These are phyloP conservation scores for Trichoderma koningiopsis DNA, from an alignment of 2,329 filamentous ascomycete genomes.

Conservation along the genomic window DNA sequence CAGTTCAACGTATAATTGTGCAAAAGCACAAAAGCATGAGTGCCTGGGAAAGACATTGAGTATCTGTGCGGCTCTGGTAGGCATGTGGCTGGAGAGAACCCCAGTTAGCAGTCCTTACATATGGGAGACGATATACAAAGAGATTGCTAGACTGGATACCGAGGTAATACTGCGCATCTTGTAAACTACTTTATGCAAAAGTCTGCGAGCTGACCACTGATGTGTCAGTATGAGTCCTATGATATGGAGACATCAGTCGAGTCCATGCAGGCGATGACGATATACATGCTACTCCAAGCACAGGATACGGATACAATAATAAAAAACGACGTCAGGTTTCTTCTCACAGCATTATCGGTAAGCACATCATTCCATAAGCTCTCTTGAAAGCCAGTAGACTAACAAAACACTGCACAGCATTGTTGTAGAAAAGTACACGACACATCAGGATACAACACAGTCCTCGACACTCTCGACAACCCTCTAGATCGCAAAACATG, in stretches of 20 bases:
- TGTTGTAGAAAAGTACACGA: constrained; percentile 1
- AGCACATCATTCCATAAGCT: neutral
- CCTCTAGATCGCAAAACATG: constrained; percentile 20
- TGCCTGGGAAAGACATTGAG: constrained; percentile 28
- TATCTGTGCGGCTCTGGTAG: constrained; percentile 28
- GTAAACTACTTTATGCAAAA: neutral
- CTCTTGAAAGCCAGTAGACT: neutral
- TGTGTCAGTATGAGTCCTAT: neutral
- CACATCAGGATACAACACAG: neutral
- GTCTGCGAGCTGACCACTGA: neutral
- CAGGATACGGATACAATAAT: constrained; percentile 21
- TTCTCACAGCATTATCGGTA: constrained; percentile 25
- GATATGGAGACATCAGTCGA: constrained; percentile 20
- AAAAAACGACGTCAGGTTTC: constrained; percentile 21
- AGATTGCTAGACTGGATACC: constrained; percentile 19
- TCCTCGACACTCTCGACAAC: neutral
- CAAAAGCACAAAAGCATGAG: constrained; percentile 18
- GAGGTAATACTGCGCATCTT: constrained; percentile 22
- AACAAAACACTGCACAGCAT: neutral
- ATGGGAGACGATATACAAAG: constrained; percentile 30
- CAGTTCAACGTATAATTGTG: constrained; percentile 9
- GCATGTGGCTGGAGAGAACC: constrained; percentile 28
- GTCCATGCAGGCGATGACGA: constrained; percentile 21
- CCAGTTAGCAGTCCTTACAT: constrained; percentile 26
- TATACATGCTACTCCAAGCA: constrained; percentile 27